Evolutionary conservation across 2,329 filamentous ascomycete species (phyloP).

Genomic region (Aspergillus flavus): DNA sequence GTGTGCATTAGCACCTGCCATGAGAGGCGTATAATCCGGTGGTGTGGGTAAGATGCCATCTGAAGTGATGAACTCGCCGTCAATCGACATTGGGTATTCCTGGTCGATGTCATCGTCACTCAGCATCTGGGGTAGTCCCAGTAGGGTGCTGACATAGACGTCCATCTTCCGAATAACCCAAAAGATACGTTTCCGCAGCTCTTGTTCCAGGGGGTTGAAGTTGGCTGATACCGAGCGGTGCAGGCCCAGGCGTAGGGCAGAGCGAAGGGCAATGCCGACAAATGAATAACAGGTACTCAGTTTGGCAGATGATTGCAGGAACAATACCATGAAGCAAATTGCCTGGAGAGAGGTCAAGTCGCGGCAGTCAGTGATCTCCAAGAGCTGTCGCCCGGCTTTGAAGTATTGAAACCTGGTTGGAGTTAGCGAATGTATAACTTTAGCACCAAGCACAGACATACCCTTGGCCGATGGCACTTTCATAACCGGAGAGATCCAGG

Average conservation of each 20-base stretch:
- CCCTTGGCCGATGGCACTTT: slow-evolving; percentile 58
- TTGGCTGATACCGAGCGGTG: slow-evolving; percentile 72
- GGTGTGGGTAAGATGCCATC: slow-evolving; percentile 58
- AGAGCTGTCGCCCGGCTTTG: slow-evolving; percentile 64
- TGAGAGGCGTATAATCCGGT: slow-evolving; percentile 56
- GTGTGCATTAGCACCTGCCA: slow-evolving; percentile 63
- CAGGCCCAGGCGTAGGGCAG: slow-evolving; percentile 74
- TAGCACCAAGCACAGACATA: slow-evolving; percentile 34
- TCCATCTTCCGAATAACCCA: slow-evolving; percentile 56
- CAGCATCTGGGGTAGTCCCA: slow-evolving; percentile 53
- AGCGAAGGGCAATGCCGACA: slow-evolving; percentile 74
- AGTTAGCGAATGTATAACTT: not conserved
- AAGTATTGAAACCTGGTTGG: slow-evolving; percentile 71
- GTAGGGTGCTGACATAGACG: slow-evolving; percentile 52
- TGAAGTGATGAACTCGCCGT: slow-evolving; percentile 51
- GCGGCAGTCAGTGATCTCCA: slow-evolving; percentile 66
- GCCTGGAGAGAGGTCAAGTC: slow-evolving; percentile 75
- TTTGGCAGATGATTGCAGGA: slow-evolving; percentile 77
- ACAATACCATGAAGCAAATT: slow-evolving; percentile 77
- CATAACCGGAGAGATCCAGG: slow-evolving; percentile 50
- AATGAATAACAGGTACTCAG: slow-evolving; percentile 79
- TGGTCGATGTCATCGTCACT: slow-evolving; percentile 55
- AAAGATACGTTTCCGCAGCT: slow-evolving; percentile 69
- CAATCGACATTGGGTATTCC: slow-evolving; percentile 48
- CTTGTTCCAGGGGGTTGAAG: slow-evolving; percentile 71